phyloP scores from a whole-genome alignment of 2,329 filamentous ascomycete genomes.

The Dactylellina leptospora region DNA sequence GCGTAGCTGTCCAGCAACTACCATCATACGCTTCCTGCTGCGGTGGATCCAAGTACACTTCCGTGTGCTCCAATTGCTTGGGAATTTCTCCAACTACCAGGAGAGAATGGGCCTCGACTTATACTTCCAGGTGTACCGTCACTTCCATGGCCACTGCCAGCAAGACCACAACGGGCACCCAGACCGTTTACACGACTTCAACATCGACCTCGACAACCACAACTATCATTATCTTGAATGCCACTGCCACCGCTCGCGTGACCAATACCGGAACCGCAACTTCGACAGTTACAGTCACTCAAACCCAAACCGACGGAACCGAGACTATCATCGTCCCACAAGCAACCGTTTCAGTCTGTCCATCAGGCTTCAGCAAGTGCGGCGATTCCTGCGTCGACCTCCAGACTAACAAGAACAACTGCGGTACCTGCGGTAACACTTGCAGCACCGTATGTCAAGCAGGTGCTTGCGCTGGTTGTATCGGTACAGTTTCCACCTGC shows the following conservation, averaged over 20 bases:
- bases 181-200: conserved; percentile 1
- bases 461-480: conserved; percentile 37
- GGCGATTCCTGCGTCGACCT: neutral
- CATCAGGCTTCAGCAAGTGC: conserved; percentile 10
- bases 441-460: conserved; percentile 29
- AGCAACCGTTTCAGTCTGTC: conserved; percentile 18
- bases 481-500: conserved; percentile 15
- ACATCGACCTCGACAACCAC: neutral
- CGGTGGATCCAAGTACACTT: conserved; percentile 14
- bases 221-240: neutral
- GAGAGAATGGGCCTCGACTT: conserved; percentile 19
- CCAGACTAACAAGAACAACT: conserved; percentile 14
- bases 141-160: conserved; percentile 7
- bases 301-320: neutral
- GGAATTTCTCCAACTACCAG: conserved; percentile 16
- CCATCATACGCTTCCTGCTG: conserved; percentile 21
- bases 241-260: neutral
- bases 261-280: conserved; percentile 4
- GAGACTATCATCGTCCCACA: conserved; percentile 10
- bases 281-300: conserved; percentile 2
- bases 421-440: conserved; percentile 15
- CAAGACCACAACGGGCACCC: neutral
- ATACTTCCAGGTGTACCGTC: conserved; percentile 8
- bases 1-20: conserved; percentile 11
- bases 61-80: conserved; percentile 17